Evolutionary conservation across 306 rosid genomes (phyloP), one percentile per base, ranked within the genome.

Genomic region (Quercus alba): DNA sequence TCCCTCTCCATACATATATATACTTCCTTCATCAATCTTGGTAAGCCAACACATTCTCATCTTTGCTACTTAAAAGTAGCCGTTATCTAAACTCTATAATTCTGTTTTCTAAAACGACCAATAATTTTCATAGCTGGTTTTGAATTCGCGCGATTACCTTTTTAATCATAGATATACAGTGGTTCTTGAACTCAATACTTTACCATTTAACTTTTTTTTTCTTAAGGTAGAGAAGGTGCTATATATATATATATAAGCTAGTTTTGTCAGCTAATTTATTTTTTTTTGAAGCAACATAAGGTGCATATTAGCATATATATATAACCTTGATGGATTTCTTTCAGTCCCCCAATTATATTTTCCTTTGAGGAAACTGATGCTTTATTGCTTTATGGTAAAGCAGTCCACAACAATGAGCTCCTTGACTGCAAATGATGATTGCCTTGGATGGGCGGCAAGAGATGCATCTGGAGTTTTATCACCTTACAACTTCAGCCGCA

Each of bases 391-490:
- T 67, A 12, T 72, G 72, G 20, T 58, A 49, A 10, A 72, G 61
- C 30, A 67, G 80, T 17, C 74, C 46, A 41, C 11, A 68, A 69
- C 58, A 33, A 90, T 89, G 97, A 84, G 82, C 84, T 92, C 89
- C 5, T 52, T 55, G 30, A 73, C 74, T 33, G 81, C 54, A 18
- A 76, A 38, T 20, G 91, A 78, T 70, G 87, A 88, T 31, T 93
- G 97, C 83, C 80, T 89, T 20, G 97, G 87, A 77, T 93, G 92
- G 92, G 97, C 97, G 33, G 97, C 97, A 74, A 88, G 87, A 79
- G 97, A 91, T 83, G 78, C 86, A 4, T 88, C 97, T 70, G 97
- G 97, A 10, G 80, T 88, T 83, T 56, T 93, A 3, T 88, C 93
- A 14, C 91, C 93, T 26, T 93, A 89, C 83, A 83, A 84, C 82